phyloP scores from a whole-genome alignment of 1,139 yeast species.

The Protomyces lactucae-debilis region DNA sequence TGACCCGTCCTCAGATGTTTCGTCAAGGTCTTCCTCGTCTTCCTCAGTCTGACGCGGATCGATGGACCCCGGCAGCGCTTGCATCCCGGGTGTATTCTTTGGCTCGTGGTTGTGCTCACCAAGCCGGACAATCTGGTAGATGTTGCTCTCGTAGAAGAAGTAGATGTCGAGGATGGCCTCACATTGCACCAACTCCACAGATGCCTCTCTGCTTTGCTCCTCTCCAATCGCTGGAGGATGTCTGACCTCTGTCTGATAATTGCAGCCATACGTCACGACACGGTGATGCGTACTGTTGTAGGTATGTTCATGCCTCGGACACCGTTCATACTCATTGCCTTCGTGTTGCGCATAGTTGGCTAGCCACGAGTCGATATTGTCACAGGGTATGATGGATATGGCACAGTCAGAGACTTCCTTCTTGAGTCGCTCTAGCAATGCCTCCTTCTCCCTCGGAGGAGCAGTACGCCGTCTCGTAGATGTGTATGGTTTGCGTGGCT shows the following conservation, averaged over 20 bases:
- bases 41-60: background rate
- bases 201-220: background rate
- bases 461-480: slow-evolving; percentile 8
- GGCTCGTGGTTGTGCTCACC: slow-evolving; percentile 21
- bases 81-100: too few species aligned
- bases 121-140: slow-evolving; percentile 12
- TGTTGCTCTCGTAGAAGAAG: slow-evolving; percentile 13
- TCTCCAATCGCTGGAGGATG: background rate
- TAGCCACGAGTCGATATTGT: slow-evolving; percentile 17
- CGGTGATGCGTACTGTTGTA: slow-evolving; percentile 25
- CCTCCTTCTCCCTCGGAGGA: slow-evolving; percentile 8
- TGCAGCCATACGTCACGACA: slow-evolving; percentile 24
- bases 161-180: slow-evolving; percentile 24
- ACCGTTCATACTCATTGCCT: slow-evolving; percentile 19
- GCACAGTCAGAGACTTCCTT: slow-evolving; percentile 17
- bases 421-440: slow-evolving; percentile 15
- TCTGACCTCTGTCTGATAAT: background rate
- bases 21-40: background rate
- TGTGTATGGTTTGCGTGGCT: slow-evolving; percentile 20
- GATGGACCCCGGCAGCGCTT: too few species aligned
- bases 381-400: slow-evolving; percentile 10
- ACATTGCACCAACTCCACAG: slow-evolving; percentile 1
- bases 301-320: slow-evolving; percentile 21
- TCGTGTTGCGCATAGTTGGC: slow-evolving; percentile 20
- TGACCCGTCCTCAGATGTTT: background rate